Conservation (phyloP, 352 stramenopile species). For the Phytophthora tentaculata region DNA sequence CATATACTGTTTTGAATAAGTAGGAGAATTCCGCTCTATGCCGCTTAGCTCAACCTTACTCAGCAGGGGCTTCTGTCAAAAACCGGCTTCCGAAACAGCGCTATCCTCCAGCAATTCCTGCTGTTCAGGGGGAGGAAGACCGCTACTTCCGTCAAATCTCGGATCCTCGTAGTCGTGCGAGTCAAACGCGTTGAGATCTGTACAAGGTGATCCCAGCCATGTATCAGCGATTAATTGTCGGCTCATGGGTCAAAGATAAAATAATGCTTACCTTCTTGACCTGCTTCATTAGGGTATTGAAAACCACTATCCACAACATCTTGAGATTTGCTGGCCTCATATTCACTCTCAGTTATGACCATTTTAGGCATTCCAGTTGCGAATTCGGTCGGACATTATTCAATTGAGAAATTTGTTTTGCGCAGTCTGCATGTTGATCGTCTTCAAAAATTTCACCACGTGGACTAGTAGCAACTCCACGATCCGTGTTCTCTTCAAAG, state of each 20-base stretch:
- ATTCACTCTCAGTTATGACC: not conserved
- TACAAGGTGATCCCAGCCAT: not conserved
- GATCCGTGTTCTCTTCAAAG: slow-evolving; percentile 16
- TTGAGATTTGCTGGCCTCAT: not conserved
- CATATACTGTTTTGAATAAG: too few relatives aligned
- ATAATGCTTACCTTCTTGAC: slow-evolving; percentile 12
- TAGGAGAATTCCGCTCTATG: too few relatives aligned
- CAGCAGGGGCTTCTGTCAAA: not conserved
- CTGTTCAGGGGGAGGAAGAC: slow-evolving; percentile 26
- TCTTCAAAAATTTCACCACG: not conserved
- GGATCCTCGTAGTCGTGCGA: slow-evolving; percentile 27
- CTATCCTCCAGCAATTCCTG: slow-evolving; percentile 5
- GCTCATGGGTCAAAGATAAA: not conserved
- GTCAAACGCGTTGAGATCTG: slow-evolving; percentile 38
- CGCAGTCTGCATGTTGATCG: not conserved
- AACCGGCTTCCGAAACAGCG: not conserved
- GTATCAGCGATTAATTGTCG: not conserved
- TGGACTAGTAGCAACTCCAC: not conserved
- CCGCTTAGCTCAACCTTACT: too few relatives aligned
- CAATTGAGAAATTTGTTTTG: not conserved
- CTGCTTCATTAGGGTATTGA: not conserved
- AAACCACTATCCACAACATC: not conserved
- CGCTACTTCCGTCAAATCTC: slow-evolving; percentile 22
- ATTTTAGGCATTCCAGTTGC: not conserved
- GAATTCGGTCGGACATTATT: not conserved